Evolutionary conservation across 2,329 filamentous ascomycete genomes (phyloP), one percentile per base, ranked within the genome.

Genomic region (Penicillium sclerotiorum): DNA sequence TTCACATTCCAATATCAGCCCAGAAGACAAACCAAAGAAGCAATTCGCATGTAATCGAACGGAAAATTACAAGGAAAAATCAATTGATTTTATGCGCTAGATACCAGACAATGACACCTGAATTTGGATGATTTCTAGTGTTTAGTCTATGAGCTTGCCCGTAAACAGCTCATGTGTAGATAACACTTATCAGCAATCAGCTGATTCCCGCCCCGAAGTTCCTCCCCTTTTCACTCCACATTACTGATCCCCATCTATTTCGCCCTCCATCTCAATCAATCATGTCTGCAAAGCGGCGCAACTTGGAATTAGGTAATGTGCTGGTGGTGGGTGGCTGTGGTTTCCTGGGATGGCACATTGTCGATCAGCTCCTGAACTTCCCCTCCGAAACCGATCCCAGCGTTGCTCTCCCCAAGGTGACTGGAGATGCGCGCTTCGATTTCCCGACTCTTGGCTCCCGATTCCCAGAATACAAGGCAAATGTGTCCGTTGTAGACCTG

Each of bases 321-420:
- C 79, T 92, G 60, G 85, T 94, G 59, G 85, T 93, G 60, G 89
- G 89, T 64, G 89, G 89, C 67, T 92, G 89, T 68, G 89, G 89
- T 58, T 93, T 94, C 73, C 80, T 94, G 13, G 89, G 89, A 68
- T 86, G 89, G 73, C 88, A 93, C 74, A 86, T 93, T 60, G 86
- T 93, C 66, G 82, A 86, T 71, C 80, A 89, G 65, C 80, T 90
- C 50, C 77, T 89, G 62, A 80, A 82, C 64, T 80, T 83, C 70
- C 83, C 75, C 39, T 75, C 75, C 11, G 75, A 77, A 50, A 65
- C 63, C 41, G 71, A 73, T 47, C 60, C 64, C 57, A 71, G 66
- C 45, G 71, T 64, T 52, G 62, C 68, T 12, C 61, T 72, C 22
- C 69, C 70, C 17, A 69, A 66, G 49, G 65, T 68, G 20, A 58